Base-by-base conservation (phyloP, 345 rosid genomes). In the Eutrema heterophyllum region DNA sequence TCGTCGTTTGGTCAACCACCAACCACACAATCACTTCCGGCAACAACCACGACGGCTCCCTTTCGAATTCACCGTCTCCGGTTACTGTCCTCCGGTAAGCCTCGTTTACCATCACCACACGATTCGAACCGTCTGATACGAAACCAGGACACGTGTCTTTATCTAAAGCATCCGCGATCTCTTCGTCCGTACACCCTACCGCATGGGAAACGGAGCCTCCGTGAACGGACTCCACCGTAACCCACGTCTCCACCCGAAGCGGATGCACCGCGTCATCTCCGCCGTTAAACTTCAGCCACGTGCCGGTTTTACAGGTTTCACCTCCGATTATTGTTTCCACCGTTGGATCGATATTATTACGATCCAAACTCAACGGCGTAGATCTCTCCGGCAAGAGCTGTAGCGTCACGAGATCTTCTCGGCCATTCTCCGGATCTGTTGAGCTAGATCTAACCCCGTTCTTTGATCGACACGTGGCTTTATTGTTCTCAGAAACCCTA, bases 401-500 rank as follows among this genome's bases (percentile, higher is more conserved):
- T 30, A 90, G 59, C 9, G 96, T 89, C 43, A 76, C 87, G n/a
- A 73, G 75, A 44, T 65, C 71, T 60, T 57, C 67, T 32, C 51
- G 76, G 10, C 30, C 50, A 33, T 33, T 71, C 72, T 45, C 76
- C 9, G 60, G 72, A 64, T 77, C 80, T 39, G 53, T 62, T 43
- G 67, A 32, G 15, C 45, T 14, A 70, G 85, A 69, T 79, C 84
- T 53, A 70, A 57, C 12, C 51, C 18, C 18, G 72, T 68, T 36
- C 48, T 71, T 71, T 41, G 80, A 65, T 72, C 79, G 54, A 49
- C 77, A 81, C 62, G 77, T 65, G 66, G 71, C 52, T 16, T 70
- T 74, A 15, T 78, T 84, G 55, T 81, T 81, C 79, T 79, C 85
- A 6, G 78, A 68, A 84, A 85, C 92, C 86, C 93, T 86, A 81